phyloP scores from a whole-genome alignment of 2,329 filamentous ascomycete genomes.

The Clarireedia monteithiana region DNA sequence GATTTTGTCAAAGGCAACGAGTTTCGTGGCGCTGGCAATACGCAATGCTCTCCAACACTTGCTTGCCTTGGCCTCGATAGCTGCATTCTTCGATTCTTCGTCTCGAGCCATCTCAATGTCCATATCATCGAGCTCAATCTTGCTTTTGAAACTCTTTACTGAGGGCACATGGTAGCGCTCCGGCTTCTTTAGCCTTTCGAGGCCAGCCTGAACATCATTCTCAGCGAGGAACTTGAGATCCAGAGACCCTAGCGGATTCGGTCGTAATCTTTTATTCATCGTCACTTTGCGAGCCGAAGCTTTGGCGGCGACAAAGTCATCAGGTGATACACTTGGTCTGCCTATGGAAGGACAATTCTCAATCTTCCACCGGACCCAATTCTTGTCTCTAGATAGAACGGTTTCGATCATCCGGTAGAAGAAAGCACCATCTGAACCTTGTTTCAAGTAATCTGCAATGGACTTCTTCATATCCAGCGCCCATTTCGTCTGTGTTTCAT shows the following conservation, averaged over 20 bases:
- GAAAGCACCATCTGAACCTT: constrained; percentile 77
- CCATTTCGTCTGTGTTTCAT: constrained; percentile 63
- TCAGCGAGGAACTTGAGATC: constrained; percentile 73
- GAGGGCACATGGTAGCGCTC: constrained; percentile 61
- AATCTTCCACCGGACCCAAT: constrained; percentile 98
- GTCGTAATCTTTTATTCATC: constrained; percentile 61
- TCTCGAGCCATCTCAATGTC: constrained; percentile 75
- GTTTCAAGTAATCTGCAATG: constrained; percentile 77
- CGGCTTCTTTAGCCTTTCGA: constrained; percentile 62
- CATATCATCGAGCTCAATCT: constrained; percentile 72
- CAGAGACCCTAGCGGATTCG: constrained; percentile 63
- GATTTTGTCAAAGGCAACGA: constrained; percentile 78
- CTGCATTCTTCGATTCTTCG: constrained; percentile 47
- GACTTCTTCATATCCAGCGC: constrained; percentile 65
- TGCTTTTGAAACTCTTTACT: constrained; percentile 60
- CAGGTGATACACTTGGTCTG: constrained; percentile 59
- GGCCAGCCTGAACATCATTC: constrained; percentile 48
- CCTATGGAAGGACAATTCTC: constrained; percentile 88
- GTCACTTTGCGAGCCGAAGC: constrained; percentile 57
- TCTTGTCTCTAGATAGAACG: constrained; percentile 90
- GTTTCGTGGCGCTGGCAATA: constrained; percentile 64
- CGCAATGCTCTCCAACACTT: constrained; percentile 87
- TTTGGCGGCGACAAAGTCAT: constrained; percentile 64
- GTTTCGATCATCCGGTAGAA: constrained; percentile 97
- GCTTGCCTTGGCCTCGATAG: constrained; percentile 69